Evolutionary conservation across 148 eudicot genomes (phyloP), one percentile per base, ranked within the genome.

Genomic region (Limonium bicolor): DNA sequence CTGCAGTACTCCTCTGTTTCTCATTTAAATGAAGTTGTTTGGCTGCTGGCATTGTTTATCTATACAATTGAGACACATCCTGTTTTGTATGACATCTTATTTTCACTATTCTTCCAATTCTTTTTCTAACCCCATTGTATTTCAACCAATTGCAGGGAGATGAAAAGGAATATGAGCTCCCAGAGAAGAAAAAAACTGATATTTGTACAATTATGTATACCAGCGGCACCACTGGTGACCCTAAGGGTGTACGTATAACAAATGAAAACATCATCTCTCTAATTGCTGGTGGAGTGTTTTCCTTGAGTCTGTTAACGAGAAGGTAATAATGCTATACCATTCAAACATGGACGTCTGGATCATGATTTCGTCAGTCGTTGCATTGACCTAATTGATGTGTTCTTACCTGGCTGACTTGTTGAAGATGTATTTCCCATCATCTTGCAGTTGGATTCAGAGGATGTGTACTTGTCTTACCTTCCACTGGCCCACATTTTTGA

Each of bases 141-240:
- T n/a, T n/a, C n/a, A n/a, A n/a, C n/a, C n/a, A n/a, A 41, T 53
- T 68, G 65, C 73, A 92, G 99, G 99, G 73, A 56, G 75, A 62
- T 37, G 62, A 68, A 56, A 61, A 63, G 38, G 60, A 78, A 24
- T 82, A 73, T 60, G 95, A 85, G 37, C 70, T 81, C 36, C 80
- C 70, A 1, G 57, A 59, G 45, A 78, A 78, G 72, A 71, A 68
- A 48, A 92, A 66, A 58, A 70, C 62, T 49, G 99, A 92, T 65
- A 78, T 81, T 53, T 81, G 95, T 68, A 92, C 99, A 17, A 92
- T 92, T 36, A 92, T 85, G 99, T 92, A 92, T 63, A 92, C 99
- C 41, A 92, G 99, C 55, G 95, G 99, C 65, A 92, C 99, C 20
- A 92, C 99, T 52, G 99, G 95, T 36, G 95, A 92, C 55, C 99